Evolutionary conservation across 257 asterid species (phyloP).

Genomic region (Nicotiana noctiflora): DNA sequence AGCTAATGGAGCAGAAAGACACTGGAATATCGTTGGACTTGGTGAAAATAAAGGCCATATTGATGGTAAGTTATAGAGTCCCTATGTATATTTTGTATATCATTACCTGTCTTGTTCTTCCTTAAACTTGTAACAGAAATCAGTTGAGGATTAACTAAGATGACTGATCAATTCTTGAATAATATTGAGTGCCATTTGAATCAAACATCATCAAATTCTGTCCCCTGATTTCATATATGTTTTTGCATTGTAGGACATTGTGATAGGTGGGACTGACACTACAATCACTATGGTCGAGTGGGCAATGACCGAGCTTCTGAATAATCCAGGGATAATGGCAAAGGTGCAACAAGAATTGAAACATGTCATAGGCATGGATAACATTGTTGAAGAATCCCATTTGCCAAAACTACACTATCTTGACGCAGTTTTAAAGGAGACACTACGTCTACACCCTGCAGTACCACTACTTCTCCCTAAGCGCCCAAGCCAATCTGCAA

Average conservation of each 20-base stretch:
- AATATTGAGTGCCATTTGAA: too few species aligned
- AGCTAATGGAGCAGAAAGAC: too few species aligned
- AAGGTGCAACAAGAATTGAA: slow-evolving; percentile 27
- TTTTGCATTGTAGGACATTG: slow-evolving; percentile 18
- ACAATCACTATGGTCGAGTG: slow-evolving; percentile 27
- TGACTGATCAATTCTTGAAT: too few species aligned
- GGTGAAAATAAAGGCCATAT: too few species aligned
- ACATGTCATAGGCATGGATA: slow-evolving; percentile 22
- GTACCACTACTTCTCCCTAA: slow-evolving; percentile 29
- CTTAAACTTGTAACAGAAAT: too few species aligned
- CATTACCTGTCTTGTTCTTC: too few species aligned
- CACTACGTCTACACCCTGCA: slow-evolving; percentile 33
- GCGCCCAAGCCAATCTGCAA: slow-evolving; percentile 12
- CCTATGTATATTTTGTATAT: too few species aligned
- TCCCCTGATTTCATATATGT: too few species aligned
- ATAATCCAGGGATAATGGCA: slow-evolving; percentile 12
- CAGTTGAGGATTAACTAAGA: too few species aligned
- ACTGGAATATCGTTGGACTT: too few species aligned
- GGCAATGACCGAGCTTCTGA: slow-evolving; percentile 29
- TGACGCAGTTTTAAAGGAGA: slow-evolving; percentile 32
- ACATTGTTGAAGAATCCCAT: slow-evolving; percentile 34
- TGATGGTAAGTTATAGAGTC: too few species aligned
- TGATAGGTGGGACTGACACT: slow-evolving; percentile 32
- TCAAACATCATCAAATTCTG: too few species aligned
- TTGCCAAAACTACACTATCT: slow-evolving; percentile 29